Percentiles rank a stretch among this genome's conserved stretches.
Evolutionary conservation across 139 green algal genomes (phyloP).

Genomic region (Haematococcus sp.): DNA sequence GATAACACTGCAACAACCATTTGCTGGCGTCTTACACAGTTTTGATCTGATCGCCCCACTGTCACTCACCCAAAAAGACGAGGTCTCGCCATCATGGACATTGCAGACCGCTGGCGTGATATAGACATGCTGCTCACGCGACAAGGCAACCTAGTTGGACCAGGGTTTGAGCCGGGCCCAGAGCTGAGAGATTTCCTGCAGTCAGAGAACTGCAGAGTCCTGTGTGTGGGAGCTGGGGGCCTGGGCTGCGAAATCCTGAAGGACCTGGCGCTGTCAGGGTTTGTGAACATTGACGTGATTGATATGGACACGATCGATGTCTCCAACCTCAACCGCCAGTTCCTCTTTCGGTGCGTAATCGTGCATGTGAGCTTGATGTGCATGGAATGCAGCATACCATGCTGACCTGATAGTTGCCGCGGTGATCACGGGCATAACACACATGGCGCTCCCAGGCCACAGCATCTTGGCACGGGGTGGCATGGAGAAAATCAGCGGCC

Average conservation of each 20-base stretch:
- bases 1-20: no score
- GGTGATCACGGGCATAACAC: no score
- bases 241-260: constrained; percentile 97
- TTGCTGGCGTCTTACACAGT: no score
- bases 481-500: no score
- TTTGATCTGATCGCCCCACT: no score
- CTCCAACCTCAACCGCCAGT: constrained; percentile 98
- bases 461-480: no score
- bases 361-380: no score
- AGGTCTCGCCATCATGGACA: neutral
- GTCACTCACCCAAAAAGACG: no score
- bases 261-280: constrained; percentile 89
- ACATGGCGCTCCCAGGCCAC: no score
- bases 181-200: constrained; percentile 72
- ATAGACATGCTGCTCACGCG: constrained; percentile 78
- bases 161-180: constrained; percentile 80
- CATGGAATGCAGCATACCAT: no score
- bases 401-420: neutral
- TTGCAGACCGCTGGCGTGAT: constrained; percentile 62
- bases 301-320: constrained; percentile 99
- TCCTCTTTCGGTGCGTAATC: constrained; percentile 86
- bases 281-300: constrained; percentile 98
- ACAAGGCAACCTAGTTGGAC: constrained; percentile 72
- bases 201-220: constrained; percentile 58
- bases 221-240: constrained; percentile 93